Evolutionary conservation across 306 rosid species (phyloP).

Genomic region (Glycine soja): DNA sequence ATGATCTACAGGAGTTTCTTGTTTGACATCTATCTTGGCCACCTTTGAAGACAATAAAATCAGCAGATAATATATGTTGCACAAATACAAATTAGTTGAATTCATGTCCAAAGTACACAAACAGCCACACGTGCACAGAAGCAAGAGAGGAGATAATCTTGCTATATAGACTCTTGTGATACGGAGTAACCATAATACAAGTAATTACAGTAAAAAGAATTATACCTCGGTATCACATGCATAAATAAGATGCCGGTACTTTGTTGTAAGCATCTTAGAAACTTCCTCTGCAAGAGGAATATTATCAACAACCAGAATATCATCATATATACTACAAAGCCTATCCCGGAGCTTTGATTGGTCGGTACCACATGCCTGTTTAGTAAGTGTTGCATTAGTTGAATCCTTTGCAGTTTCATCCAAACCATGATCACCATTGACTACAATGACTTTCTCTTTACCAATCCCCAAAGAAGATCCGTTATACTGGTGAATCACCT

Average conservation of each 20-base stretch:
- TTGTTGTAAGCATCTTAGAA: constrained; percentile 68
- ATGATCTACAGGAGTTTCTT: constrained; percentile 93
- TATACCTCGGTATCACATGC: constrained; percentile 97
- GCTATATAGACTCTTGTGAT: constrained; percentile 29
- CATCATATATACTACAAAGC: constrained; percentile 72
- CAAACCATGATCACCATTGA: constrained; percentile 44
- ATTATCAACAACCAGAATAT: constrained; percentile 75
- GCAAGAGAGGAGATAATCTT: constrained; percentile 6
- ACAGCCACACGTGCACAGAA: not conserved
- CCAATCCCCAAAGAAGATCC: constrained; percentile 25
- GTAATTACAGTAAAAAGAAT: constrained; percentile 38
- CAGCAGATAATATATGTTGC: constrained; percentile 44
- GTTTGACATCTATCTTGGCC: constrained; percentile 86
- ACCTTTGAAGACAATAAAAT: constrained; percentile 65
- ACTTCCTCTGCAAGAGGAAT: constrained; percentile 71
- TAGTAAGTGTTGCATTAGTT: constrained; percentile 27
- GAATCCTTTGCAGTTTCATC: constrained; percentile 44
- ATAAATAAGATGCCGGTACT: constrained; percentile 80
- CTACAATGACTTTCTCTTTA: constrained; percentile 43
- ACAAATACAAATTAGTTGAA: constrained; percentile 17
- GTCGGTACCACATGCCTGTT: constrained; percentile 24
- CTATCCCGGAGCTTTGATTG: constrained; percentile 54
- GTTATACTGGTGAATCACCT: constrained; percentile 33
- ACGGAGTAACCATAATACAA: constrained; percentile 28
- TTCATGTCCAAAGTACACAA: constrained; percentile 14